Evolutionary conservation across 495 filamentous ascomycete species (phyloP).

Genomic region (Neurospora intermedia): DNA sequence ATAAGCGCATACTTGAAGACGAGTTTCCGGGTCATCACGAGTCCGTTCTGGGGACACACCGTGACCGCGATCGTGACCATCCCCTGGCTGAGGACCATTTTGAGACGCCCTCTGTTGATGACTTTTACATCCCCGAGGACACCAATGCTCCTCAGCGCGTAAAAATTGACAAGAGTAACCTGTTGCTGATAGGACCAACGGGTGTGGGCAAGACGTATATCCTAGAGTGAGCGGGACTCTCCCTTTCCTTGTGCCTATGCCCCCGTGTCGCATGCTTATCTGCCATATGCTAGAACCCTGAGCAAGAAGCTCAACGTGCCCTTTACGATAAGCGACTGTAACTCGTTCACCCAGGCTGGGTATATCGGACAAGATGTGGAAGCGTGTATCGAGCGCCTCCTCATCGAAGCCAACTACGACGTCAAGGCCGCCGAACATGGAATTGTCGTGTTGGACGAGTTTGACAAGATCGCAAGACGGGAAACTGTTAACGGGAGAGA

Average conservation of each 20-base stretch:
- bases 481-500: constrained; percentile 53
- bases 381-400: constrained; percentile 76
- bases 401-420: constrained; percentile 86
- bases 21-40: constrained; percentile 68
- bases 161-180: constrained; percentile 90
- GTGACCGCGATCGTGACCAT: constrained; percentile 3
- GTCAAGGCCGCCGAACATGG: constrained; percentile 76
- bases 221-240: constrained; percentile 45
- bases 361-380: constrained; percentile 98
- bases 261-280: constrained; percentile 3
- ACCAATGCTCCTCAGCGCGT: constrained; percentile 44
- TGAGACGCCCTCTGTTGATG: constrained; percentile 13
- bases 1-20: constrained; percentile 43
- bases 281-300: constrained; percentile 23
- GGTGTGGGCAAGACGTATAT: constrained; percentile 97
- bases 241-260: not conserved
- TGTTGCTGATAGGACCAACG: constrained; percentile 85
- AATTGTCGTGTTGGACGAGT: constrained; percentile 91
- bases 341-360: constrained; percentile 90
- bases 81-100: constrained; percentile 4
- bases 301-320: constrained; percentile 70
- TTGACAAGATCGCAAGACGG: constrained; percentile 79
- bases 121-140: constrained; percentile 33
- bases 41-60: constrained; percentile 37
- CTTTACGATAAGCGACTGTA: constrained; percentile 96